phyloP scores from a whole-genome alignment of 257 asterid species.

The Solanum piurae region DNA sequence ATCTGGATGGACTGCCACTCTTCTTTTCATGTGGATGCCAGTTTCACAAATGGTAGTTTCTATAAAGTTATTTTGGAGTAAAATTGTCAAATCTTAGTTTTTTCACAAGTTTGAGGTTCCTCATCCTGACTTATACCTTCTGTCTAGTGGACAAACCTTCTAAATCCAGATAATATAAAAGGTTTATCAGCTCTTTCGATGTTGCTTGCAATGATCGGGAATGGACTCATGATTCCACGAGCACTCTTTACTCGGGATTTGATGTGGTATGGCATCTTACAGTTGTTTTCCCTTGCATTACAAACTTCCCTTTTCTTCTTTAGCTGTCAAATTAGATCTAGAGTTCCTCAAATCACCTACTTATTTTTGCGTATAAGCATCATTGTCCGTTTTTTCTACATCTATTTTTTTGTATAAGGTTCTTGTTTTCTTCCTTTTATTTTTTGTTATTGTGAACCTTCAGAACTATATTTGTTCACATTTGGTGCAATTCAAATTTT shows the following conservation, averaged over 20 bases:
- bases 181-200: slow-evolving; percentile 85
- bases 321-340: background rate
- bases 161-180: slow-evolving; percentile 78
- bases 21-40: slow-evolving; percentile 99
- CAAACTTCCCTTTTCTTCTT: background rate
- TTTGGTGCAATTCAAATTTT: background rate
- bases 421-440: background rate
- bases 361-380: background rate
- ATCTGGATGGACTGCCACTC: slow-evolving; percentile 96
- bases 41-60: slow-evolving; percentile 71
- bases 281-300: background rate
- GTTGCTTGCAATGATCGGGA: slow-evolving; percentile 93
- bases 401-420: background rate
- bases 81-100: background rate
- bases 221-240: slow-evolving; percentile 92
- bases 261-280: slow-evolving; percentile 58
- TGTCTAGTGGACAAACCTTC: slow-evolving; percentile 79
- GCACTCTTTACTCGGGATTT: slow-evolving; percentile 80
- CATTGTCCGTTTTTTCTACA: background rate
- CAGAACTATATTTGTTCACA: background rate
- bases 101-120: slow-evolving; percentile 5
- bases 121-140: slow-evolving; percentile 1
- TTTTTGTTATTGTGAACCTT: background rate
- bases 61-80: background rate
- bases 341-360: background rate